Conservation (phyloP, 371 early-diverging fungal species). For the Furculomyces boomerangus region DNA sequence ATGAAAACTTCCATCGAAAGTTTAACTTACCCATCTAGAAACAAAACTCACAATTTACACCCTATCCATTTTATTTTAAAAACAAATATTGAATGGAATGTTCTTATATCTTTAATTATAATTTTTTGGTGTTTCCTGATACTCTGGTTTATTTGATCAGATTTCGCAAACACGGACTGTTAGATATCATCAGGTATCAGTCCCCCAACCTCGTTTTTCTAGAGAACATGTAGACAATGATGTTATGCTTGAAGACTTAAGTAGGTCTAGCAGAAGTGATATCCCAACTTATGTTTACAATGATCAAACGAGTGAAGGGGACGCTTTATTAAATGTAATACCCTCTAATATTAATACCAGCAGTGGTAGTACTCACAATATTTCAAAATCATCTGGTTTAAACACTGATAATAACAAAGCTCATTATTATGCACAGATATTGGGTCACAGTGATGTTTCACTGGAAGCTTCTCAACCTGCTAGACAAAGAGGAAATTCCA, state of each 20-base stretch:
- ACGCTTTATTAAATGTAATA: neutral
- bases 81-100: too few relatives aligned
- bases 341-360: too few relatives aligned
- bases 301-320: too few relatives aligned
- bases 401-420: slow-evolving; percentile 12
- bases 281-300: neutral
- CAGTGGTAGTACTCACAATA: too few relatives aligned
- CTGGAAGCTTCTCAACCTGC: slow-evolving; percentile 28
- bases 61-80: too few relatives aligned
- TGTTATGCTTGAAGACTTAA: neutral
- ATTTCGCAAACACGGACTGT: neutral
- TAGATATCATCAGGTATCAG: neutral
- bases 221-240: neutral
- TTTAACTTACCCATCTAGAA: too few relatives aligned
- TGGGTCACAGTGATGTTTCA: neutral
- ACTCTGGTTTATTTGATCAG: too few relatives aligned
- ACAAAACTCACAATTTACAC: too few relatives aligned
- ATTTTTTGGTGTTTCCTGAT: too few relatives aligned
- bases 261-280: neutral
- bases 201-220: neutral
- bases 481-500: slow-evolving; percentile 20
- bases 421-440: neutral
- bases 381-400: too few relatives aligned
- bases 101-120: too few relatives aligned
- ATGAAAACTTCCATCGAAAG: too few relatives aligned